A percentile compares a stretch with the other conserved stretches of the same genome.
These are phyloP conservation scores for Pinus tabuliformis DNA, from an alignment of 75 land plant species.

Conservation along the genomic window DNA sequence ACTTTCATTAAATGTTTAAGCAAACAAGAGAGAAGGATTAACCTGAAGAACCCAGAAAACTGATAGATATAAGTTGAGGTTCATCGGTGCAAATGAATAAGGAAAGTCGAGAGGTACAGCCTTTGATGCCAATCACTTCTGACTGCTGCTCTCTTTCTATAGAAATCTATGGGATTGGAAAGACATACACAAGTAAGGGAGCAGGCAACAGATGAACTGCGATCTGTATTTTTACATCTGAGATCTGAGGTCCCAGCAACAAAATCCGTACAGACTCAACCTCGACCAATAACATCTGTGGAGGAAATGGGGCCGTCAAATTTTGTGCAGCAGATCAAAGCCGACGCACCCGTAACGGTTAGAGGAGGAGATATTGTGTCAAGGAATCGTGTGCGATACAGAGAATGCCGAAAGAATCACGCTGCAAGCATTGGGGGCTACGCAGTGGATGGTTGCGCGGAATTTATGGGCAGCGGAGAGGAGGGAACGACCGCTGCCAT, in stretches of 20 bases:
- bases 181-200: too few relatives aligned
- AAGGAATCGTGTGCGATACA: constrained; percentile 25
- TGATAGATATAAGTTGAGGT: too few relatives aligned
- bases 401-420: constrained; percentile 66
- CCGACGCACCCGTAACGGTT: background rate
- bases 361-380: background rate
- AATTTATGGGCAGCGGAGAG: constrained; percentile 41
- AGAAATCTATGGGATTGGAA: background rate
- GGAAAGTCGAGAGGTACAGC: too few relatives aligned
- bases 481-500: constrained; percentile 36
- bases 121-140: background rate
- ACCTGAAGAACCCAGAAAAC: too few relatives aligned
- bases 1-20: too few relatives aligned
- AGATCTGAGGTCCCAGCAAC: background rate
- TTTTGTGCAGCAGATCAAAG: background rate
- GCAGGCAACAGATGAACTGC: background rate
- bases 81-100: too few relatives aligned
- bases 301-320: background rate
- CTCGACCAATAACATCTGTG: background rate
- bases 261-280: background rate
- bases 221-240: background rate
- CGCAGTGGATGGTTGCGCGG: constrained; percentile 62
- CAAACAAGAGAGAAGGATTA: too few relatives aligned
- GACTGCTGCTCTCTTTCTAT: background rate
- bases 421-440: constrained; percentile 51